Base-by-base conservation (phyloP, 352 stramenopile genomes). In the Aphanomyces invadans region DNA sequence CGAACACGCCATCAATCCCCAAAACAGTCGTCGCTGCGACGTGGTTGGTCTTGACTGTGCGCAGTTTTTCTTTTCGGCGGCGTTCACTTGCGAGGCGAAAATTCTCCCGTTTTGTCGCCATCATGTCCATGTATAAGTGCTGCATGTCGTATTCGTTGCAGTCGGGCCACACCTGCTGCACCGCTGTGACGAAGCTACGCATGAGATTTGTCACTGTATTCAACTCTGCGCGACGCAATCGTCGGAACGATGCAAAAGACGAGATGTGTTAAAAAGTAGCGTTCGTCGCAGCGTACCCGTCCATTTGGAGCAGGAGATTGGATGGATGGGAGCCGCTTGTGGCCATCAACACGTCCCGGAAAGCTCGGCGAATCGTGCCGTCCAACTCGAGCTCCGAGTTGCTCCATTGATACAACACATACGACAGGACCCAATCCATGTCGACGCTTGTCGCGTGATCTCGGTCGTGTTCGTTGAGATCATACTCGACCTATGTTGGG, bases 91-190 rank as follows among this genome's bases (percentile, higher is more conserved):
- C 60, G 31, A 67, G 26, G 11, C 60, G 39, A 57, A 67, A 67
- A 28, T 46, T 60, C 23, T 67, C 60, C 11, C 60, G 42, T 33
- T 67, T 67, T 5, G 45, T 49, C 17, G 60, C 60, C 60, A 67
- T 67, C 60, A 67, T 67, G 46, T 67, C 38, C 60, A 67, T 67
- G 33, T 67, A 67, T 21, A 67, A n/a, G n/a, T 44, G 23, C 32
- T 67, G 39, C 21, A 46, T 51, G 28, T 49, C 48, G 21, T 25
- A 9, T 10, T 67, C 60, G 33, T 19, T n/a, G 32, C 23, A 55
- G 17, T 67, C 60, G 4, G 39, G 39, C 60, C 60, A 67, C 10
- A 56, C 45, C 9, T 10, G 12, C 15, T 33, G 19, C 4, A 67
- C 45, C 19, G 60, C 60, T 15, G 60, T 12, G 42, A 60, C 49